These are phyloP conservation scores for Beta lomatogona DNA, from an alignment of 179 eudicot genomes.

Conservation along the genomic window DNA sequence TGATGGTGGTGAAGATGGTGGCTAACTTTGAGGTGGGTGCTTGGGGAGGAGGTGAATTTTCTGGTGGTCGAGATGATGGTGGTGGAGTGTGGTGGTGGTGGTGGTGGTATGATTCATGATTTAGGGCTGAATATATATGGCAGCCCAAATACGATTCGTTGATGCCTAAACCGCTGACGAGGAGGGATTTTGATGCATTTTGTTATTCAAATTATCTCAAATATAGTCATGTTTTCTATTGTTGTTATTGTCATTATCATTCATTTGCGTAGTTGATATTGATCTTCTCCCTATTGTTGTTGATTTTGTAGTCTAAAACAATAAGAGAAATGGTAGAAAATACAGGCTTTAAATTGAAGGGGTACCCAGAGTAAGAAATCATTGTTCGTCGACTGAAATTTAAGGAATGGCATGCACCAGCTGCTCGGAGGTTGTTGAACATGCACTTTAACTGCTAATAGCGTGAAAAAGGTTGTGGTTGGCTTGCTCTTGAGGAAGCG, in stretches of 20 bases:
- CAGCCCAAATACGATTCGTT: not conserved
- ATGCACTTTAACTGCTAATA: constrained; percentile 67
- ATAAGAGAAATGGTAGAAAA: constrained; percentile 78
- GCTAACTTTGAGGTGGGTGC: no score
- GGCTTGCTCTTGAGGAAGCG: constrained; percentile 95
- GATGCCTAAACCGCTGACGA: not conserved
- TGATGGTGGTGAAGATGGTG: no score
- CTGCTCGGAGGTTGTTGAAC: constrained; percentile 87
- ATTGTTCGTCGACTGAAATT: constrained; percentile 72
- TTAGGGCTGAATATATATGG: not conserved
- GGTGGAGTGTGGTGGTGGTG: no score
- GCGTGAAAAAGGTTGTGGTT: constrained; percentile 87
- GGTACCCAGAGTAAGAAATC: constrained; percentile 69
- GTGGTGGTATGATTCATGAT: not conserved
- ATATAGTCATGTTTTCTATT: not conserved
- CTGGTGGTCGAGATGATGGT: no score
- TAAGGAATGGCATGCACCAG: constrained; percentile 97
- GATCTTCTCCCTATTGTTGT: not conserved
- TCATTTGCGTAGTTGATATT: not conserved
- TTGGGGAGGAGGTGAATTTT: no score
- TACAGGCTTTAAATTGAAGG: constrained; percentile 74
- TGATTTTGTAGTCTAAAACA: constrained; percentile 50
- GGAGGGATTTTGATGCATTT: not conserved
- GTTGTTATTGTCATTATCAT: not conserved
- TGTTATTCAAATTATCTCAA: not conserved